Evolutionary conservation across 1,139 yeast species (phyloP).

Genomic region (Nakaseomyces sp.): DNA sequence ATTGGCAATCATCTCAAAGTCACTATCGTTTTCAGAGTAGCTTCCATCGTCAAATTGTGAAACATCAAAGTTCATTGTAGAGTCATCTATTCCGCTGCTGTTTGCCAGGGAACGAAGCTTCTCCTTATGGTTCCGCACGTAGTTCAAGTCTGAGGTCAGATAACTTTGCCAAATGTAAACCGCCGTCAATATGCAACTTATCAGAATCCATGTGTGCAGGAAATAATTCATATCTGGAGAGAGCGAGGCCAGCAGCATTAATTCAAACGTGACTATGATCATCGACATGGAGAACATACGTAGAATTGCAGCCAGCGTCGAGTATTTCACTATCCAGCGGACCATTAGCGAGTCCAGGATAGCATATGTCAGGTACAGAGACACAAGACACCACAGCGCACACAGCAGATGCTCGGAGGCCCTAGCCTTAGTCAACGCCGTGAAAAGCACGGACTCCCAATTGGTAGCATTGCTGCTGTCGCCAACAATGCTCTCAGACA

Average conservation of each 20-base stretch:
- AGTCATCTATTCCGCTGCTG: not conserved
- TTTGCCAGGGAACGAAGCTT: slow-evolving; percentile 10
- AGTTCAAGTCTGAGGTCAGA: slow-evolving; percentile 73
- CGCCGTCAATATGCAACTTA: slow-evolving; percentile 76
- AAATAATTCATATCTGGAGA: slow-evolving; percentile 51
- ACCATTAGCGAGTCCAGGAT: slow-evolving; percentile 85
- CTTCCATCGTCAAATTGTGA: not conserved
- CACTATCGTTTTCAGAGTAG: not conserved
- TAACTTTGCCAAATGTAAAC: slow-evolving; percentile 82
- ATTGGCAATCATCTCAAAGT: not conserved
- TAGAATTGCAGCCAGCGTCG: slow-evolving; percentile 78
- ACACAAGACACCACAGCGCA: slow-evolving; percentile 76
- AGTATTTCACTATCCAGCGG: slow-evolving; percentile 87
- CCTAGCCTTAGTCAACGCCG: slow-evolving; percentile 45
- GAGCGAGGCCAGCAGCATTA: slow-evolving; percentile 54
- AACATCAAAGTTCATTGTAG: not conserved
- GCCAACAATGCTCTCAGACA: not conserved
- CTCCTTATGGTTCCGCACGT: slow-evolving; percentile 34
- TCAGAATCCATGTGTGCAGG: slow-evolving; percentile 83
- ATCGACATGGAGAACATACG: slow-evolving; percentile 78
- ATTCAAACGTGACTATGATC: slow-evolving; percentile 60
- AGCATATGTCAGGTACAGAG: slow-evolving; percentile 75
- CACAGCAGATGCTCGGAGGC: slow-evolving; percentile 64
- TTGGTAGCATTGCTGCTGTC: slow-evolving; percentile 16
- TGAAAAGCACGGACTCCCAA: slow-evolving; percentile 15